These are phyloP conservation scores for Solanum okadae DNA, from an alignment of 257 asterid species.

Conservation along the genomic window DNA sequence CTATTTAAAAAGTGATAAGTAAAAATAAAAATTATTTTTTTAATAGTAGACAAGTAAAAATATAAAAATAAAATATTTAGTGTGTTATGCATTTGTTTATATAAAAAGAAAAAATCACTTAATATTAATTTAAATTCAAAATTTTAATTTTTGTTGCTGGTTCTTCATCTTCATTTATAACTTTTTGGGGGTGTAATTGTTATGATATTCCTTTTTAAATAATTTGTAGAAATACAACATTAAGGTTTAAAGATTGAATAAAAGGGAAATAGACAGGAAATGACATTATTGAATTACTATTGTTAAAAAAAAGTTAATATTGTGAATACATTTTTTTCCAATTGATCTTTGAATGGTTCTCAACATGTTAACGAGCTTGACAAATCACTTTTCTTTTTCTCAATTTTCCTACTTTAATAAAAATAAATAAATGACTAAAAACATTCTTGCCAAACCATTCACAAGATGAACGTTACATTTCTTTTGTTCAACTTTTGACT, in stretches of 20 bases:
- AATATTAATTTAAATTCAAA: neutral
- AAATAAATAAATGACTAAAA: neutral
- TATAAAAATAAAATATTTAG: too few species aligned
- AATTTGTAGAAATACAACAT: neutral
- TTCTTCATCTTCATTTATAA: neutral
- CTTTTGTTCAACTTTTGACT: neutral
- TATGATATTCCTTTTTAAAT: neutral
- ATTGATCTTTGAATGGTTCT: neutral
- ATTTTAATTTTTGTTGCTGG: neutral
- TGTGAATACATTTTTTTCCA: neutral
- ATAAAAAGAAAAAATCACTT: neutral
- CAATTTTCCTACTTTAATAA: neutral
- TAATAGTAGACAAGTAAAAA: too few species aligned
- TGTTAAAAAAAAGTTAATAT: too few species aligned
- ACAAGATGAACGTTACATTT: neutral
- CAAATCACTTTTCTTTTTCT: neutral
- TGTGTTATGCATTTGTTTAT: neutral
- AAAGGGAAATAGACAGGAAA: neutral
- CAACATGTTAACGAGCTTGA: neutral
- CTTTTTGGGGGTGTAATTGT: neutral
- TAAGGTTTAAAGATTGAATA: neutral
- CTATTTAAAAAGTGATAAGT: neutral
- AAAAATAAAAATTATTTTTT: too few species aligned
- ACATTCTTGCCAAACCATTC: neutral
- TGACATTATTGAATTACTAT: neutral